Evolutionary conservation across 306 rosid genomes (phyloP).

Genomic region (Begonia loranthoides): DNA sequence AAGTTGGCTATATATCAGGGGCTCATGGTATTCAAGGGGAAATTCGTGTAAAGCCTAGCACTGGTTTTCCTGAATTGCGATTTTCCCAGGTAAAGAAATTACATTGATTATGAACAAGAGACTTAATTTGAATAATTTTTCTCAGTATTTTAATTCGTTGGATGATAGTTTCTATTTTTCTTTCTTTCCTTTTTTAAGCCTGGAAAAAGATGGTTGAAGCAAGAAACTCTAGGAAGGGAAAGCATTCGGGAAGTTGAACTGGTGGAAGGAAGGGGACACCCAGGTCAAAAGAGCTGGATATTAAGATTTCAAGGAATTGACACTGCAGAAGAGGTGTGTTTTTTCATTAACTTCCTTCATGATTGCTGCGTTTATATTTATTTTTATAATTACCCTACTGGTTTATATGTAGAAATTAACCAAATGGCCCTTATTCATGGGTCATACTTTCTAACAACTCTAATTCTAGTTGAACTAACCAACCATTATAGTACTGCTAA

Average conservation of each 20-base stretch:
- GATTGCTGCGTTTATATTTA: too few relatives aligned
- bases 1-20: slow-evolving; percentile 58
- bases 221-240: slow-evolving; percentile 38
- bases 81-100: slow-evolving; percentile 43
- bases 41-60: slow-evolving; percentile 55
- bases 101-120: slow-evolving; percentile 3
- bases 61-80: slow-evolving; percentile 78
- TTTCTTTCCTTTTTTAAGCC: slow-evolving; percentile 31
- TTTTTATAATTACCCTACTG: too few relatives aligned
- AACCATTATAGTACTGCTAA: background rate
- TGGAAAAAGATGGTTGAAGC: slow-evolving; percentile 83
- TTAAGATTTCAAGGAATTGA: slow-evolving; percentile 61
- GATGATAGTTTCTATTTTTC: background rate
- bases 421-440: too few relatives aligned
- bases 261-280: slow-evolving; percentile 77
- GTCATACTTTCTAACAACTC: too few relatives aligned
- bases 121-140: background rate
- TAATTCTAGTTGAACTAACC: too few relatives aligned
- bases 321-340: slow-evolving; percentile 49
- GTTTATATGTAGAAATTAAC: too few relatives aligned
- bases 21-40: slow-evolving; percentile 80
- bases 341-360: too few relatives aligned
- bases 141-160: background rate
- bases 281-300: slow-evolving; percentile 78
- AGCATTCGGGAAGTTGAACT: slow-evolving; percentile 51